These are phyloP conservation scores for Claviceps arundinis DNA, from an alignment of 2,329 filamentous ascomycete genomes.

Conservation along the genomic window DNA sequence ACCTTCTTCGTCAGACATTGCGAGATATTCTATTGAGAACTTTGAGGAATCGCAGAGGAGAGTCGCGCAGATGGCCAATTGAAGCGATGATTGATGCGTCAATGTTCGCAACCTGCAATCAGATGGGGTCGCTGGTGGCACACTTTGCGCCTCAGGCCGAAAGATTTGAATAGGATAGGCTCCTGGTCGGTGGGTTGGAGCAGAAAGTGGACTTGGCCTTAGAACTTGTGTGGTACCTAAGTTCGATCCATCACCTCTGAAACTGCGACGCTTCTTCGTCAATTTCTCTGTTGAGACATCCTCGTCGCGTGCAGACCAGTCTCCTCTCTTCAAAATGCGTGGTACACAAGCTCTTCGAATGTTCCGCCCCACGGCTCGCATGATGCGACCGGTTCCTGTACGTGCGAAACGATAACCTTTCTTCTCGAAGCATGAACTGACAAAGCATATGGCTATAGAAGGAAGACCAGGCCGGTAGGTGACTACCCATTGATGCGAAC, in stretches of 20 bases:
- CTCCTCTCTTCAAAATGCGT: slow-evolving; percentile 39
- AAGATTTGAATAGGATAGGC: slow-evolving; percentile 13
- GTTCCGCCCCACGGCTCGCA: slow-evolving; percentile 51
- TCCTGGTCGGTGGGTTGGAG: slow-evolving; percentile 12
- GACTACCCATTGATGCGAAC: slow-evolving; percentile 3
- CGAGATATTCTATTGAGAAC: slow-evolving; percentile 29
- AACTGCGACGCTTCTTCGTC: slow-evolving; percentile 17
- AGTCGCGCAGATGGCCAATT: slow-evolving; percentile 13
- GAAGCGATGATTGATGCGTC: slow-evolving; percentile 14
- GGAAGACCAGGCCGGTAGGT: slow-evolving; percentile 56
- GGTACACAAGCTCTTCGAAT: slow-evolving; percentile 53
- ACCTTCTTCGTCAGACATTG: slow-evolving; percentile 80
- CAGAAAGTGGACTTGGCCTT: slow-evolving; percentile 17
- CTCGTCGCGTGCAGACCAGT: slow-evolving; percentile 11
- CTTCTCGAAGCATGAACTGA: slow-evolving; percentile 12
- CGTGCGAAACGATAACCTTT: slow-evolving; percentile 14
- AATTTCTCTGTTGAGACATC: slow-evolving; percentile 16
- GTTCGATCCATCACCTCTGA: slow-evolving; percentile 16
- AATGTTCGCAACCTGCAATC: slow-evolving; percentile 25
- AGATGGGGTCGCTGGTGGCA: slow-evolving; percentile 22
- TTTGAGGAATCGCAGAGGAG: slow-evolving; percentile 10
- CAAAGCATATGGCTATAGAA: slow-evolving; percentile 31
- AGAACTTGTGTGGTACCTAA: slow-evolving; percentile 22
- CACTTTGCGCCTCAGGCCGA: slow-evolving; percentile 26
- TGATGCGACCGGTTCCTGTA: slow-evolving; percentile 63